Evolutionary conservation across 768 basidiomycete genomes (phyloP).

Genomic region (Pholiota conissans): DNA sequence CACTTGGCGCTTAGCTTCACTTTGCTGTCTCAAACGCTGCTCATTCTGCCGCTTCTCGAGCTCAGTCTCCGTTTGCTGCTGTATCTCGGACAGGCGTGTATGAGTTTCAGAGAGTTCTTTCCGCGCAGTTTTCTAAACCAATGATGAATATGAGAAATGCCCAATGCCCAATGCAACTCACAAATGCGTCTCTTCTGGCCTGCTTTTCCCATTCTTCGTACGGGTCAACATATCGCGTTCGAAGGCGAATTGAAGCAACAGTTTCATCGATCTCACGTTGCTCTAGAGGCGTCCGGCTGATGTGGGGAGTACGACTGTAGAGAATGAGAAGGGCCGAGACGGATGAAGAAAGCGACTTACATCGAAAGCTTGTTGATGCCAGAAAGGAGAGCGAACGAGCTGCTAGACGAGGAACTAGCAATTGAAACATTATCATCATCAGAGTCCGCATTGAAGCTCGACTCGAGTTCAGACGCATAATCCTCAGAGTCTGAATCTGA

Average conservation of each 20-base stretch:
- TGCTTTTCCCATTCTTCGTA: constrained; percentile 60
- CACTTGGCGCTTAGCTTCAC: constrained; percentile 35
- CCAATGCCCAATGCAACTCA: constrained; percentile 24
- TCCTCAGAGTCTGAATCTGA: constrained; percentile 46
- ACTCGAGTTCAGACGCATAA: constrained; percentile 29
- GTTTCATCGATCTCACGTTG: constrained; percentile 47
- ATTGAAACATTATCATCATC: constrained; percentile 25
- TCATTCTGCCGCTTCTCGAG: background rate
- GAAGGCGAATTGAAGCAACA: constrained; percentile 49
- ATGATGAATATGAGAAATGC: background rate
- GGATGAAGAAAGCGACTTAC: constrained; percentile 6
- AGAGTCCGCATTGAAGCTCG: constrained; percentile 37
- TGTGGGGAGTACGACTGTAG: constrained; percentile 26
- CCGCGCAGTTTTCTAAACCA: constrained; percentile 41
- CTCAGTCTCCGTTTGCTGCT: background rate
- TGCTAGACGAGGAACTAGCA: constrained; percentile 19
- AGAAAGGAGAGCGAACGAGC: constrained; percentile 17
- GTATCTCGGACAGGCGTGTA: constrained; percentile 27
- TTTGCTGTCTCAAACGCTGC: background rate
- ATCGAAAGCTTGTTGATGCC: constrained; percentile 21
- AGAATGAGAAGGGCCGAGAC: background rate
- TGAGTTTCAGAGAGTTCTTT: constrained; percentile 37
- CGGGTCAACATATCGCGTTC: constrained; percentile 52
- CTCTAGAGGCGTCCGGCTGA: constrained; percentile 35
- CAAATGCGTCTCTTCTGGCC: constrained; percentile 51